Percentiles rank a stretch among this genome's conserved stretches.
Evolutionary conservation across 2,329 filamentous ascomycete species (phyloP).

Genomic region (Hymenoscyphus albidus): DNA sequence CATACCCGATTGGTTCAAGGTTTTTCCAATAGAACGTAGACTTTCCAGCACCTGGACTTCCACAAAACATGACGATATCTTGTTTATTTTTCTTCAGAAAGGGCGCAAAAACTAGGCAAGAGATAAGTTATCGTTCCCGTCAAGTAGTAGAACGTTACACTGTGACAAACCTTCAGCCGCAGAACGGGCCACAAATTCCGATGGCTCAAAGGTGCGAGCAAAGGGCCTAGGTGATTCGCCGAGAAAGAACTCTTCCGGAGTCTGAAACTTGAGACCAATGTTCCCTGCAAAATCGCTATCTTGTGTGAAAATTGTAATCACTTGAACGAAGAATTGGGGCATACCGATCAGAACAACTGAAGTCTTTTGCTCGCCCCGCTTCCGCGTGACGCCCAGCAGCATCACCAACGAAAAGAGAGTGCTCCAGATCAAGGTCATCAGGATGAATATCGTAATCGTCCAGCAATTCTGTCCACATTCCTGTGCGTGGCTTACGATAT

Average conservation of each 20-base stretch:
- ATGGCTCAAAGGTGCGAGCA: conserved; percentile 67
- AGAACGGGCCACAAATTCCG: conserved; percentile 44
- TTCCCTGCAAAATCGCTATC: conserved; percentile 79
- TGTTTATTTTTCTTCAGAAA: conserved; percentile 56
- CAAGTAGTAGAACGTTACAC: conserved; percentile 10
- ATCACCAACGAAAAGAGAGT: conserved; percentile 86
- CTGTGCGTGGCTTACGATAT: conserved; percentile 80
- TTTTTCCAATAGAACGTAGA: conserved; percentile 83
- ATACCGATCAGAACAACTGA: conserved; percentile 57
- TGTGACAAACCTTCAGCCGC: conserved; percentile 23
- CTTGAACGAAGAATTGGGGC: neutral
- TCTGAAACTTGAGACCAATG: conserved; percentile 72
- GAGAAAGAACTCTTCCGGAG: conserved; percentile 90
- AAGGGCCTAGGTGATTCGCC: conserved; percentile 63
- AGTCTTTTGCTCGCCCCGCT: conserved; percentile 50
- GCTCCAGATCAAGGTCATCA: conserved; percentile 60
- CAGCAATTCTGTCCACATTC: conserved; percentile 78
- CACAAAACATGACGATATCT: conserved; percentile 82
- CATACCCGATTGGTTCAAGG: conserved; percentile 74
- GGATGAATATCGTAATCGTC: conserved; percentile 44
- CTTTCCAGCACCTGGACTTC: conserved; percentile 86
- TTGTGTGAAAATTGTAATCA: conserved; percentile 15
- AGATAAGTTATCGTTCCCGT: conserved; percentile 14
- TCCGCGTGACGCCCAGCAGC: conserved; percentile 60
- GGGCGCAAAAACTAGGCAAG: conserved; percentile 10